Evolutionary conservation across 2,329 filamentous ascomycete genomes (phyloP), one percentile per base, ranked within the genome.

Genomic region (Colletotrichum euphorbiae): DNA sequence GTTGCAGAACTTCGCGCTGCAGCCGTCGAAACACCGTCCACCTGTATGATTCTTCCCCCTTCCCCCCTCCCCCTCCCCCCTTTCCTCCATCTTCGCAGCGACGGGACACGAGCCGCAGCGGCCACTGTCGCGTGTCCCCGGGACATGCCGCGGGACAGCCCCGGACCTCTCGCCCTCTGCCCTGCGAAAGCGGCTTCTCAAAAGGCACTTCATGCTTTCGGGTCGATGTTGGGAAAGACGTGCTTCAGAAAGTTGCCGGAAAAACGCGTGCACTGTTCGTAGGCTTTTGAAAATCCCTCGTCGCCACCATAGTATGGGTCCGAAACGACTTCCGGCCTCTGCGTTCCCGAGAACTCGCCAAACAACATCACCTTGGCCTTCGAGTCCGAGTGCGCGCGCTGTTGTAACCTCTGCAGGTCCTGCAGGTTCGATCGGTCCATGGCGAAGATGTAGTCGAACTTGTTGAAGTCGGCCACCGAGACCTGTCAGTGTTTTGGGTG

Each of bases 241-340:
- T 90, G 84, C 74, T 85, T 83, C 71, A 97, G 73, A 74, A 98
- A 94, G 62, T 91, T 93, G 76, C 84, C 86, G 2, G 92, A 90
- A 77, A 97, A 97, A 70, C 91, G 84, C 68, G 85, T 82, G 70
- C 91, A 91, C 83, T 98, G 94, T 80, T 95, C 89, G 79, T 92
- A 98, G n/a, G 94, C 93, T 75, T 86, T 88, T 74, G 91, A 88
- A 76, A 98, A 98, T 2, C 93, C 94, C 72, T 92, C 87, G 4
- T 84, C 81, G 12, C 89, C 93, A n/a, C 93, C 94, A 78, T 98
- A 98, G 81, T 98, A 99, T 13, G 96, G 96, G 78, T 98, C 96
- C 67, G 87, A 83, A 8, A 98, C 90, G 54, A 93, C 86, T 81
- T 97, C 92, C 19, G 86, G 84, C 73, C 80, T 87, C 67, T 74